Evolutionary conservation across 306 rosid species (phyloP), one percentile per base, ranked within the genome.

Genomic region (Sicyos edulis): DNA sequence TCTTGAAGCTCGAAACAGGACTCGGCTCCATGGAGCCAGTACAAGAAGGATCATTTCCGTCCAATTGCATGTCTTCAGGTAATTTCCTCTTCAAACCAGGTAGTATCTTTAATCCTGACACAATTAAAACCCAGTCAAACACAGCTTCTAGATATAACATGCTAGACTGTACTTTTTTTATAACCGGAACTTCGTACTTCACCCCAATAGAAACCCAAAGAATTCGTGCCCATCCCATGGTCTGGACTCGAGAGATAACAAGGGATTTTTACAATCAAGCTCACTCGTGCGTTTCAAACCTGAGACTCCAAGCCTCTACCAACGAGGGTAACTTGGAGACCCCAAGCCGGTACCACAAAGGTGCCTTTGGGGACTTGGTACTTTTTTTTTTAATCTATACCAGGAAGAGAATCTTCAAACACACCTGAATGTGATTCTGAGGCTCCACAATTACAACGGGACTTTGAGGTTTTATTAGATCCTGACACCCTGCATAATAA

Each of bases 81-180:
- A 77, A 75, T 84, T 91, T 95, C 86, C 99, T 86, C 87, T 95
- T 95, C 79, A 86, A 60, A 78, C 85, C 84, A 47, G 97, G 85
- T 51, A 80, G 77, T 69, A 63, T 69, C 72, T 70, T 83, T 72
- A 78, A 79, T 66, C 91, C 99, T 95, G 88, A 55, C 54, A 56
- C 60, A 82, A 66, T 21, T 11, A 7, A 50, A 17, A 63, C 52
- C 52, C 32, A 29, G 15, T 50, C 64, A 21, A 49, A 63, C 21
- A 58, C 13, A 20, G 20, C 55, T 49, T 63, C 4, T 32, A 32
- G 2, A 32, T 60, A 74, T 51, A 8, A 19, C 19, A 71, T 12
- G 2, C 24, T 76, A 37, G 44, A 67, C 54, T 6, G 11, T 67
- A 62, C 47, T 17, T 9, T 53, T 71, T 32, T 54, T 26, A 19